phyloP scores from a whole-genome alignment of 176 grass and related monocot genomes.

The Triticum urartu region DNA sequence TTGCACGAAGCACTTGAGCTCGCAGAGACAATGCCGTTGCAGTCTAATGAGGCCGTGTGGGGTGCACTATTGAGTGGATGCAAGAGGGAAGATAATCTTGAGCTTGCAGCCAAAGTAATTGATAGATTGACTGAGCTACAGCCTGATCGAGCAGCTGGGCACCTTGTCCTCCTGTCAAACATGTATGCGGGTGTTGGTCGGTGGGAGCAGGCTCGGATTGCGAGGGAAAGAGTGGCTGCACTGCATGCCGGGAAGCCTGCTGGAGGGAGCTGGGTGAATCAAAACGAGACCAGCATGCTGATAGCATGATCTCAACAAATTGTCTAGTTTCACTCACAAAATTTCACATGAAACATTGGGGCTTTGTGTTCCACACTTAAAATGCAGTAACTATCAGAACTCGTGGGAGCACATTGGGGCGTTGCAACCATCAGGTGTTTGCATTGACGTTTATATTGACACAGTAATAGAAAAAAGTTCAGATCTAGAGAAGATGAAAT shows the following conservation, averaged over 20 bases:
- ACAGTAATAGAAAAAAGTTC: not conserved
- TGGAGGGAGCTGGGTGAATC: constrained; percentile 43
- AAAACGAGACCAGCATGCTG: constrained; percentile 17
- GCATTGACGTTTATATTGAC: not conserved
- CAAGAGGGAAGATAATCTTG: constrained; percentile 48
- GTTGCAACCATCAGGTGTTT: not conserved
- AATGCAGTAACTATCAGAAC: not conserved
- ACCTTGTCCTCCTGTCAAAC: constrained; percentile 63
- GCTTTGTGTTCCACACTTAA: not conserved
- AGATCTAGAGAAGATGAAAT: not conserved
- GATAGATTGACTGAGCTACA: constrained; percentile 43
- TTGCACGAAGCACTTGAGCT: constrained; percentile 51
- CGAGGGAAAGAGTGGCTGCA: constrained; percentile 47
- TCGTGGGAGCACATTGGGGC: not conserved
- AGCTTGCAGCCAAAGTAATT: constrained; percentile 46
- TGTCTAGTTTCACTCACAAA: not conserved
- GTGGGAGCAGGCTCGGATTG: constrained; percentile 40
- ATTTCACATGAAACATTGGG: not conserved
- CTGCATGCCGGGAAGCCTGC: constrained; percentile 45
- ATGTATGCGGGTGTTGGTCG: constrained; percentile 43
- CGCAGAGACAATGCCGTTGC: constrained; percentile 53
- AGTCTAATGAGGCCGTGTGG: constrained; percentile 41
- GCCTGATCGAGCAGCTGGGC: constrained; percentile 43
- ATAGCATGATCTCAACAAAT: constrained; percentile 8
- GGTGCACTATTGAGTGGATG: constrained; percentile 61